Conservation (phyloP, 495 filamentous ascomycete genomes). For the Amniculicola lignicola region DNA sequence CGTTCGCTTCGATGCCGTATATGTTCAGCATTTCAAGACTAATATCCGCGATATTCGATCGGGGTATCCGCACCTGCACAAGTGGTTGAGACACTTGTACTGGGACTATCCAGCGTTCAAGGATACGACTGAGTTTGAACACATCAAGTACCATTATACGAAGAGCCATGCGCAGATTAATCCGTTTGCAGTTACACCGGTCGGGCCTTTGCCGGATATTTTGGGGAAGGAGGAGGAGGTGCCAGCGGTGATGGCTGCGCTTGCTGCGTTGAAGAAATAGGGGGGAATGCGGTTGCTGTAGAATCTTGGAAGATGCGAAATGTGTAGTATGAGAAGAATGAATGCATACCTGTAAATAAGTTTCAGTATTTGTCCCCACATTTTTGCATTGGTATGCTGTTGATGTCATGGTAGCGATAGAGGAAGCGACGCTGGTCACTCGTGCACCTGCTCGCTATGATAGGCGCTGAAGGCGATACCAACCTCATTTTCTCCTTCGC, state of each 20-base stretch:
- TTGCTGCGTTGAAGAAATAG: constrained; percentile 37
- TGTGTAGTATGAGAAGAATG: too few species aligned
- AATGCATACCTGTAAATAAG: too few species aligned
- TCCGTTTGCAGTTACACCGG: constrained; percentile 57
- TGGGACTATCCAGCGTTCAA: constrained; percentile 63
- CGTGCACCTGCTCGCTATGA: too few species aligned
- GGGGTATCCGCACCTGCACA: constrained; percentile 67
- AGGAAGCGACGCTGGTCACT: too few species aligned
- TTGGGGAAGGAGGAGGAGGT: constrained; percentile 61
- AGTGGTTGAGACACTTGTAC: constrained; percentile 65
- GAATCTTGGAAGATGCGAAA: too few species aligned
- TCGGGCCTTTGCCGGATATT: constrained; percentile 62
- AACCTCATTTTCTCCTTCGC: too few species aligned
- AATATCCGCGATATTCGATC: constrained; percentile 79
- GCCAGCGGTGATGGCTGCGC: constrained; percentile 48
- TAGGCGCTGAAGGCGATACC: too few species aligned
- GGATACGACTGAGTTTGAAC: constrained; percentile 65
- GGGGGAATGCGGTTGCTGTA: too few species aligned
- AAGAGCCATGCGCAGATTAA: constrained; percentile 71
- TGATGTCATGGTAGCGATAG: too few species aligned
- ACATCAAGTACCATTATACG: constrained; percentile 71
- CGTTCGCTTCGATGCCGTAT: constrained; percentile 80
- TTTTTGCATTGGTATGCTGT: too few species aligned
- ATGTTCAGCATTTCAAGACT: constrained; percentile 93
- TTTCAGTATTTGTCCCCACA: too few species aligned